A percentile compares a stretch with the other conserved stretches of the same genome.
These are phyloP conservation scores for Sordariomycetes sp. DNA, from an alignment of 2,329 filamentous ascomycete species.

Conservation along the genomic window DNA sequence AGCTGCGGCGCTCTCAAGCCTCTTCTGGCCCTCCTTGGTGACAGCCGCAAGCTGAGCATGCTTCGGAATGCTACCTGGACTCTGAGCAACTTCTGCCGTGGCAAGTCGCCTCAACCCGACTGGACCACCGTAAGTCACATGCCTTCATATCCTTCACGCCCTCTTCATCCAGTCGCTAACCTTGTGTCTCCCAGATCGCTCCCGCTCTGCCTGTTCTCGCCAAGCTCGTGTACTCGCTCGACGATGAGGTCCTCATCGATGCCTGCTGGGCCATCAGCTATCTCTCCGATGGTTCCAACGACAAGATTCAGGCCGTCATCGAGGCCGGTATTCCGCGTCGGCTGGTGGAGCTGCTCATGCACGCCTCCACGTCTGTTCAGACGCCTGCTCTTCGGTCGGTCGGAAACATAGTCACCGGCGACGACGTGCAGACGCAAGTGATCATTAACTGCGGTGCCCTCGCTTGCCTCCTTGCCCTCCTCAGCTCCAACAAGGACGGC, in stretches of 20 bases:
- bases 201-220: conserved; percentile 89
- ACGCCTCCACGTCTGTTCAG: conserved; percentile 95
- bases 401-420: conserved; percentile 96
- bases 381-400: conserved; percentile 94
- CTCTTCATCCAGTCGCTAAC: conserved; percentile 6
- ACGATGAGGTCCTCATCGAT: conserved; percentile 96
- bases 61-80: conserved; percentile 98
- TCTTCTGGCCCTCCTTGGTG: conserved; percentile 78
- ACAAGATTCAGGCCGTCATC: conserved; percentile 98
- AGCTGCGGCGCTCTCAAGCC: conserved; percentile 85
- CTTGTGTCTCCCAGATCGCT: conserved; percentile 55
- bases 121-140: conserved; percentile 73
- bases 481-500: conserved; percentile 96
- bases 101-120: conserved; percentile 97
- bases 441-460: conserved; percentile 98
- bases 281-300: conserved; percentile 93
- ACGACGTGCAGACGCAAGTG: conserved; percentile 97
- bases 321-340: conserved; percentile 95
- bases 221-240: conserved; percentile 96
- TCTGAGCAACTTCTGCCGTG: conserved; percentile 98
- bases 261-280: conserved; percentile 99
- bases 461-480: conserved; percentile 79
- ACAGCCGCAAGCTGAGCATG: conserved; percentile 99
- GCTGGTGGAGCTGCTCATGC: conserved; percentile 94
- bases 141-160: conserved; percentile 1